A percentile compares a stretch with the other conserved stretches of the same genome.
These are phyloP conservation scores for Aspergillus bombycis DNA, from an alignment of 2,329 filamentous ascomycete species.

Conservation along the genomic window DNA sequence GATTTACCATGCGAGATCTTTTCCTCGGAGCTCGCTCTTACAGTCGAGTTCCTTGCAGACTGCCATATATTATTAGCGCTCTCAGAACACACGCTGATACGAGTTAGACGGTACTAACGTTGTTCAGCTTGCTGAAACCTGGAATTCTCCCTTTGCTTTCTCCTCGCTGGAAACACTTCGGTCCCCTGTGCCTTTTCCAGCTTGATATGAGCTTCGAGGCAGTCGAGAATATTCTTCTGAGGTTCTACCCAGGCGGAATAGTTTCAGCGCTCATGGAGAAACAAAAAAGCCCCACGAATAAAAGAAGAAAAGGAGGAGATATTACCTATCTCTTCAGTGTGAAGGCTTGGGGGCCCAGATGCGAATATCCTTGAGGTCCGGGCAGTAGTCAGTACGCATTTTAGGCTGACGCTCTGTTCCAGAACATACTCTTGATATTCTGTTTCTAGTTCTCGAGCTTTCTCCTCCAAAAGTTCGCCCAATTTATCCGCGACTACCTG, in stretches of 20 bases:
- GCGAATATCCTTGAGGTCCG: not conserved
- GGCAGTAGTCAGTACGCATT: not conserved
- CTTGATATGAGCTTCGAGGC: constrained; percentile 26
- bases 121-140: constrained; percentile 34
- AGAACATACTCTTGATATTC: constrained; percentile 21
- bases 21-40: not conserved
- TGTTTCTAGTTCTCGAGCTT: constrained; percentile 16
- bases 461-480: not conserved
- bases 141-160: constrained; percentile 27
- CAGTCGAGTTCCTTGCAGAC: constrained; percentile 29
- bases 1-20: constrained; percentile 21
- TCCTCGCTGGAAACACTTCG: constrained; percentile 30
- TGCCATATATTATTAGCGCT: constrained; percentile 12
- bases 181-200: constrained; percentile 25
- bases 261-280: not conserved
- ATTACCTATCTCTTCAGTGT: constrained; percentile 5
- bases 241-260: constrained; percentile 1
- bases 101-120: constrained; percentile 17
- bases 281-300: not conserved
- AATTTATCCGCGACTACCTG: not conserved
- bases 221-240: constrained; percentile 20
- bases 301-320: not conserved
- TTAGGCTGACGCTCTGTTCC: not conserved
- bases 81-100: not conserved
- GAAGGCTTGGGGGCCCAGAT: not conserved